These are phyloP conservation scores for Microthyrium microscopicum DNA, from an alignment of 2,329 filamentous ascomycete genomes.

Conservation along the genomic window DNA sequence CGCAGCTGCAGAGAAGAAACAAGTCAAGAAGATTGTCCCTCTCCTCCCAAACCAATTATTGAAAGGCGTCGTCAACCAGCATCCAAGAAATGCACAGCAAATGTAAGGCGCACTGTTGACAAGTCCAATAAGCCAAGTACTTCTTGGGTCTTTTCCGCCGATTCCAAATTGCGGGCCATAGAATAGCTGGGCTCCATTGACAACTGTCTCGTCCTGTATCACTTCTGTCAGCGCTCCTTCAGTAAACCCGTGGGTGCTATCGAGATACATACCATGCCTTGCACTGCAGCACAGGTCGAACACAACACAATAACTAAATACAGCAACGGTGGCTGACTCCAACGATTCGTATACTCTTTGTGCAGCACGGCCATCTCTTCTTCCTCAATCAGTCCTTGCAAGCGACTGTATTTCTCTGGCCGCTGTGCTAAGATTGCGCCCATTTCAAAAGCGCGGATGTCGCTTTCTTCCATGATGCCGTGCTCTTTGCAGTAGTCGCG, in stretches of 20 bases:
- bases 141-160: constrained; percentile 26
- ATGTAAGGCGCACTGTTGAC: constrained; percentile 47
- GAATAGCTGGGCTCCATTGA: constrained; percentile 52
- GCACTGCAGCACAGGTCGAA: constrained; percentile 52
- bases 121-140: constrained; percentile 44
- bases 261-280: constrained; percentile 40
- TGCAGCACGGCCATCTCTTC: constrained; percentile 31
- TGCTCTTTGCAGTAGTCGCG: constrained; percentile 41
- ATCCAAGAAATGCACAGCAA: constrained; percentile 51
- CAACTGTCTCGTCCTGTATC: constrained; percentile 43
- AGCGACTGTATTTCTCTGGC: constrained; percentile 10
- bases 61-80: constrained; percentile 58
- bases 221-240: neutral
- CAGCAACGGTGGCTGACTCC: constrained; percentile 49
- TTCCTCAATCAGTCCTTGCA: neutral
- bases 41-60: constrained; percentile 54
- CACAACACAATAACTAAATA: constrained; percentile 51
- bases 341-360: constrained; percentile 47
- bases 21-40: constrained; percentile 61
- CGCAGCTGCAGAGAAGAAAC: constrained; percentile 46
- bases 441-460: constrained; percentile 16
- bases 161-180: constrained; percentile 47
- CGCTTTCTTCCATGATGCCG: constrained; percentile 20
- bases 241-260: neutral
- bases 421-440: constrained; percentile 16